These are phyloP conservation scores for Boletus subparvulus DNA, from an alignment of 768 basidiomycete genomes.

Conservation along the genomic window DNA sequence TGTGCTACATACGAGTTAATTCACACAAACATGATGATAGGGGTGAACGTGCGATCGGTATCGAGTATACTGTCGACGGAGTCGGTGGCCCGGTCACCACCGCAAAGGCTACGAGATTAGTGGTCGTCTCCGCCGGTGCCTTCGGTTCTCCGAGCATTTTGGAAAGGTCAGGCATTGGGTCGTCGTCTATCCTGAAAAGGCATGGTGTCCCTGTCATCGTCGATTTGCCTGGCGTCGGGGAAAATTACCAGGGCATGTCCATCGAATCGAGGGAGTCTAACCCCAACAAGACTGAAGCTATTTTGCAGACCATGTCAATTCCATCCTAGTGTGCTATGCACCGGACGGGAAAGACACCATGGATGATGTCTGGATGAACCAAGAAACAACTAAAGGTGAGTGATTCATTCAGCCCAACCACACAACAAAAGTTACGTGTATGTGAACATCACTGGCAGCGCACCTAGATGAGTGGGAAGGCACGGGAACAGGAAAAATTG, in stretches of 20 bases:
- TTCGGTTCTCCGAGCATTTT: constrained; percentile 6
- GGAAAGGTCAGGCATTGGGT: constrained; percentile 10
- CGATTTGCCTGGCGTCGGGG: constrained; percentile 6
- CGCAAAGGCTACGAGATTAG: background rate
- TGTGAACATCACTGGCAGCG: constrained; percentile 16
- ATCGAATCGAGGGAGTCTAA: background rate
- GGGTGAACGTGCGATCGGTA: background rate
- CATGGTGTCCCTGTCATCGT: background rate
- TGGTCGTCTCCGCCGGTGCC: constrained; percentile 2
- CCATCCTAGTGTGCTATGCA: background rate
- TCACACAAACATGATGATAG: background rate
- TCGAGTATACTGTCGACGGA: background rate
- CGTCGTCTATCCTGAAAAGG: background rate
- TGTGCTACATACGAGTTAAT: background rate
- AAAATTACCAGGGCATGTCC: constrained; percentile 4
- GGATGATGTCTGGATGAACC: constrained; percentile 1
- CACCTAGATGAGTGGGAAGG: constrained; percentile 32
- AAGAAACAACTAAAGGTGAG: background rate
- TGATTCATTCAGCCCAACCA: background rate
- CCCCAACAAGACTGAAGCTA: background rate
- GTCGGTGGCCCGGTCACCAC: background rate
- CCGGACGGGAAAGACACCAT: background rate
- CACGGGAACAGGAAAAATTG: constrained; percentile 47
- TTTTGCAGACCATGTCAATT: background rate
- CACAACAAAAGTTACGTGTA: background rate